Evolutionary conservation across 2,329 filamentous ascomycete genomes (phyloP).

Genomic region (Talaromyces sp.): DNA sequence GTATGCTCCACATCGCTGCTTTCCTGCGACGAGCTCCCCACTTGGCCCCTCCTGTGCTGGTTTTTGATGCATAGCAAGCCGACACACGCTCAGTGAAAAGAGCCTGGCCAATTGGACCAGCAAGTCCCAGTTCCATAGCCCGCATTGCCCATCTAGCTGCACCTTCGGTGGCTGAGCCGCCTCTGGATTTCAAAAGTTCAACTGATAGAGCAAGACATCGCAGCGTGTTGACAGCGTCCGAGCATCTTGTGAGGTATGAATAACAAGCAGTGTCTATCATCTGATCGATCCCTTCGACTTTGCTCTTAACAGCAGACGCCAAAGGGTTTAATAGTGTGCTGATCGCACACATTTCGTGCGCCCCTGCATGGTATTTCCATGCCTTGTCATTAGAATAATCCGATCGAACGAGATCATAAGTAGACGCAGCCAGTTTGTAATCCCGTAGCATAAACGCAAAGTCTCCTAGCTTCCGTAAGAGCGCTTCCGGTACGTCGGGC

Average conservation of each 20-base stretch:
- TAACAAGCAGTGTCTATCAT: slow-evolving; percentile 89
- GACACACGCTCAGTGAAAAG: slow-evolving; percentile 81
- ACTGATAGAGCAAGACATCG: slow-evolving; percentile 70
- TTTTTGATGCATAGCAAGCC: slow-evolving; percentile 72
- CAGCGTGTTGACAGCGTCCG: slow-evolving; percentile 70
- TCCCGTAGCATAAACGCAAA: slow-evolving; percentile 96
- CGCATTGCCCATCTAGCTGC: slow-evolving; percentile 79
- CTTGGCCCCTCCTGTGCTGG: slow-evolving; percentile 57
- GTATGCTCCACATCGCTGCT: slow-evolving; percentile 80
- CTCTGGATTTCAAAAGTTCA: slow-evolving; percentile 76
- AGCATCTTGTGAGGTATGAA: slow-evolving; percentile 83
- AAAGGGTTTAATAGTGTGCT: slow-evolving; percentile 74
- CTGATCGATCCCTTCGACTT: slow-evolving; percentile 74
- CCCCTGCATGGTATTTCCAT: slow-evolving; percentile 89
- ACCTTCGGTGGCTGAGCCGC: slow-evolving; percentile 74
- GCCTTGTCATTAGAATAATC: slow-evolving; percentile 96
- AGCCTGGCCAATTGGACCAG: slow-evolving; percentile 70
- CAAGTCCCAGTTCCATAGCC: slow-evolving; percentile 70
- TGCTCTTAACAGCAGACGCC: slow-evolving; percentile 64
- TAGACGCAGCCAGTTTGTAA: slow-evolving; percentile 86
- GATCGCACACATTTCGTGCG: slow-evolving; percentile 90
- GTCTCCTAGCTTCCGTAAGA: slow-evolving; percentile 89
- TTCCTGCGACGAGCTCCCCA: slow-evolving; percentile 74
- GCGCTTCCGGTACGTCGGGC: slow-evolving; percentile 77
- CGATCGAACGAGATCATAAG: slow-evolving; percentile 79